Conservation (phyloP, 2,329 filamentous ascomycete species). For the Aspergillus udagawae region DNA sequence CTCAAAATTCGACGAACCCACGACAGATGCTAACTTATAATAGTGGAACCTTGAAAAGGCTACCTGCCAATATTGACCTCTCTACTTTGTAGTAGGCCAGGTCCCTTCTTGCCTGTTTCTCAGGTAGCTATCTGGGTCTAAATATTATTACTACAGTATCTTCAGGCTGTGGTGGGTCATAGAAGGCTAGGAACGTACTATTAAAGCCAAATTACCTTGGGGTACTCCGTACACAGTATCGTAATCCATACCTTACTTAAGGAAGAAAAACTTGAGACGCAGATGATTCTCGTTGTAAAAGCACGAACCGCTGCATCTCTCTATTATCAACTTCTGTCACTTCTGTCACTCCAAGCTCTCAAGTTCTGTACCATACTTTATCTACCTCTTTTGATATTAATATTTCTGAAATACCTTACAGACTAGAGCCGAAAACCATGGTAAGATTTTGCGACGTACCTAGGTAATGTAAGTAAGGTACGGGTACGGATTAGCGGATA, state of each 20-base stretch:
- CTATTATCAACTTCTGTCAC: not conserved
- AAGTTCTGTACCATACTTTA: not conserved
- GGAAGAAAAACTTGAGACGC: not conserved
- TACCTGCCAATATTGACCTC: not conserved
- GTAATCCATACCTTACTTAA: not conserved
- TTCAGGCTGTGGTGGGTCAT: not conserved
- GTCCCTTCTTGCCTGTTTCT: not conserved
- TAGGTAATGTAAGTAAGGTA: not conserved
- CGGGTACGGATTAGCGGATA: not conserved
- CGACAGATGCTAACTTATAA: not conserved
- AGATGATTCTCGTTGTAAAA: not conserved
- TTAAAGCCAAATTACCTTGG: not conserved
- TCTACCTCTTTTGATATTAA: not conserved
- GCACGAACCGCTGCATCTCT: not conserved
- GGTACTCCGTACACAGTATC: not conserved
- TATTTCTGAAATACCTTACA: not conserved
- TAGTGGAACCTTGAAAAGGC: not conserved
- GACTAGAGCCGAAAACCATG: not conserved
- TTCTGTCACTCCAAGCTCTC: not conserved
- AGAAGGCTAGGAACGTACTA: not conserved
- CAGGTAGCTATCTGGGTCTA: too few species aligned
- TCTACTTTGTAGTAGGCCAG: not conserved
- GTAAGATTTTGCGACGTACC: not conserved
- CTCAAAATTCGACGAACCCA: not conserved
- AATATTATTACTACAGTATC: not conserved